These are phyloP conservation scores for Grosmannia penicillata DNA, from an alignment of 2,329 filamentous ascomycete genomes.

Conservation along the genomic window DNA sequence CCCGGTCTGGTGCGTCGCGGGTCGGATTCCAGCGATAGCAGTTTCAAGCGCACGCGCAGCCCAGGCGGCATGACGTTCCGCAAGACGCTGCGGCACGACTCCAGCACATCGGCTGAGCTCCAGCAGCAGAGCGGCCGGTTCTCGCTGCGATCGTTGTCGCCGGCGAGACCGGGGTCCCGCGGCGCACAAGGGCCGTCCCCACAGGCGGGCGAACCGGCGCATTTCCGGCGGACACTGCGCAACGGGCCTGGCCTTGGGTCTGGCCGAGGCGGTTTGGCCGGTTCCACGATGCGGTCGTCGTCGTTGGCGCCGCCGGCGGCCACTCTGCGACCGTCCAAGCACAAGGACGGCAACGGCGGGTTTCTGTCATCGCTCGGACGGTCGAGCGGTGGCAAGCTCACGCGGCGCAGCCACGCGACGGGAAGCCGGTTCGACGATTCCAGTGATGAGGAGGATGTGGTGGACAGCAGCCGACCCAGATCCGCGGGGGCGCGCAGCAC, in stretches of 20 bases:
- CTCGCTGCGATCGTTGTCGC: slow-evolving; percentile 57
- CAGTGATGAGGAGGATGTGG: slow-evolving; percentile 41
- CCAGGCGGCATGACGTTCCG: slow-evolving; percentile 47
- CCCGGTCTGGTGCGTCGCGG: slow-evolving; percentile 29
- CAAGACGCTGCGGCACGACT: slow-evolving; percentile 50
- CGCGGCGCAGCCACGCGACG: slow-evolving; percentile 6
- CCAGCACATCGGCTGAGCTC: slow-evolving; percentile 16
- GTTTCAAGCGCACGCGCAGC: slow-evolving; percentile 49
- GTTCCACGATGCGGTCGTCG: not conserved
- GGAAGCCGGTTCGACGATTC: slow-evolving; percentile 54
- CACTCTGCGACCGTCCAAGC: not conserved
- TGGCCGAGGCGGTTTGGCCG: not conserved
- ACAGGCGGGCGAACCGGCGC: not conserved
- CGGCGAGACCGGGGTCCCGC: slow-evolving; percentile 19
- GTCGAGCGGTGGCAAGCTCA: slow-evolving; percentile 17
- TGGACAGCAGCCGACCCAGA: slow-evolving; percentile 22
- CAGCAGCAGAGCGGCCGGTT: slow-evolving; percentile 27
- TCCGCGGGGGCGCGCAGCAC: not conserved
- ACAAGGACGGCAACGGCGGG: slow-evolving; percentile 13
- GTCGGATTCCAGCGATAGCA: slow-evolving; percentile 63
- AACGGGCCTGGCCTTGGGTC: not conserved
- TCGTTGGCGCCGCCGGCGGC: slow-evolving; percentile 10
- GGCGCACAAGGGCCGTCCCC: not conserved
- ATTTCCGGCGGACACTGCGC: not conserved
- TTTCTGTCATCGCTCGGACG: slow-evolving; percentile 29